These are phyloP conservation scores for Xylariales sp. DNA, from an alignment of 2,329 filamentous ascomycete species.

Conservation along the genomic window DNA sequence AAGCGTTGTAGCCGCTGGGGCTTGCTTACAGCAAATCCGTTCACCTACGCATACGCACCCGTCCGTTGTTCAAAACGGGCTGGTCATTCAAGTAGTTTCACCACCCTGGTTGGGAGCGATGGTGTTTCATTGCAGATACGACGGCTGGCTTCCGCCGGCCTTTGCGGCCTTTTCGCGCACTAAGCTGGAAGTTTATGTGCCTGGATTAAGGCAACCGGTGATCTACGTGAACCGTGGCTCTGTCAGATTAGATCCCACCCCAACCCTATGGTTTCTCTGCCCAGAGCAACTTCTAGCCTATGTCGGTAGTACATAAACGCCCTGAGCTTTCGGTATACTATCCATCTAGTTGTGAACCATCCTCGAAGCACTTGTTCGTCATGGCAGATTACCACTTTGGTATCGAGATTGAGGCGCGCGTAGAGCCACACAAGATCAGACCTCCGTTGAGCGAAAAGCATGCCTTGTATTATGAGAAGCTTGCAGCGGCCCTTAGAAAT, in stretches of 20 bases:
- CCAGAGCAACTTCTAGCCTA: not conserved
- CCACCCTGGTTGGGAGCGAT: not conserved
- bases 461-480: constrained; percentile 16
- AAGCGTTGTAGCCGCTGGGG: not conserved
- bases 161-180: not conserved
- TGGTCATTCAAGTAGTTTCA: not conserved
- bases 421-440: constrained; percentile 13
- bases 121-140: too few relatives aligned
- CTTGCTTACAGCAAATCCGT: not conserved
- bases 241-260: not conserved
- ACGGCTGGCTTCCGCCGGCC: not conserved
- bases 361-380: not conserved
- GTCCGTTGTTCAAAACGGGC: not conserved
- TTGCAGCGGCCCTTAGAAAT: constrained; percentile 14
- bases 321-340: not conserved
- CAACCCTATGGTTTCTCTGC: not conserved
- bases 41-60: not conserved
- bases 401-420: constrained; percentile 14
- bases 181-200: not conserved
- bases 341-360: not conserved
- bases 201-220: not conserved
- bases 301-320: not conserved
- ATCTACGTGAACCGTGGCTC: not conserved
- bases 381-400: constrained; percentile 15
- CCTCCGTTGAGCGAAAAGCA: constrained; percentile 14